These are phyloP conservation scores for Metarhizium robertsii DNA, from an alignment of 2,329 filamentous ascomycete genomes.

Conservation along the genomic window DNA sequence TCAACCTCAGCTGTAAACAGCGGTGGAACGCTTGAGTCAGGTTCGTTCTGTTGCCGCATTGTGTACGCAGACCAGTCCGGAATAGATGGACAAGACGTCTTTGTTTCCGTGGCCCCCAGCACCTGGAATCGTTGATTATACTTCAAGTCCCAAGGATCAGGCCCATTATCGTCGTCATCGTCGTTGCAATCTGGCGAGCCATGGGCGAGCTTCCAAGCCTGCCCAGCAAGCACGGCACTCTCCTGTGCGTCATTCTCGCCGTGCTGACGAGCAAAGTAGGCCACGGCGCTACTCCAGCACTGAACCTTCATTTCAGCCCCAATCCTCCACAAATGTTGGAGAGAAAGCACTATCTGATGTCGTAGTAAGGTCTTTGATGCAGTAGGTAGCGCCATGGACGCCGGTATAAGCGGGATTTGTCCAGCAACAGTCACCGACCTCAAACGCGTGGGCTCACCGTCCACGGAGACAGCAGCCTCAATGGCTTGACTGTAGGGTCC, in stretches of 20 bases:
- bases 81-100: constrained; percentile 20
- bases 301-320: constrained; percentile 61
- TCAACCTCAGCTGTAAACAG: constrained; percentile 69
- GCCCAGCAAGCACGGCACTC: constrained; percentile 32
- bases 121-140: constrained; percentile 44
- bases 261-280: constrained; percentile 50
- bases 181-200: constrained; percentile 34
- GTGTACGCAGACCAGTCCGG: constrained; percentile 42
- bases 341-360: constrained; percentile 57
- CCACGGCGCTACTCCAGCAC: constrained; percentile 68
- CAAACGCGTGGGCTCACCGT: constrained; percentile 12
- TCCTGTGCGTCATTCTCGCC: constrained; percentile 17
- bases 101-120: constrained; percentile 21
- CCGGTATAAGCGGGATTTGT: constrained; percentile 81
- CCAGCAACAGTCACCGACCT: constrained; percentile 63
- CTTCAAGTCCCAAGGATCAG: constrained; percentile 61
- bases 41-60: constrained; percentile 25
- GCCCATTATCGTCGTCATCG: constrained; percentile 36
- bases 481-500: constrained; percentile 93
- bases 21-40: constrained; percentile 41
- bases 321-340: constrained; percentile 88
- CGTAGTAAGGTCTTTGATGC: constrained; percentile 30
- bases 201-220: constrained; percentile 40
- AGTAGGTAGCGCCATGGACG: constrained; percentile 58
- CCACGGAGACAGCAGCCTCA: constrained; percentile 29